Percentiles rank a stretch among this genome's conserved stretches.
phyloP scores from a whole-genome alignment of 2,329 filamentous ascomycete species.

The Trichophyton verrucosum region DNA sequence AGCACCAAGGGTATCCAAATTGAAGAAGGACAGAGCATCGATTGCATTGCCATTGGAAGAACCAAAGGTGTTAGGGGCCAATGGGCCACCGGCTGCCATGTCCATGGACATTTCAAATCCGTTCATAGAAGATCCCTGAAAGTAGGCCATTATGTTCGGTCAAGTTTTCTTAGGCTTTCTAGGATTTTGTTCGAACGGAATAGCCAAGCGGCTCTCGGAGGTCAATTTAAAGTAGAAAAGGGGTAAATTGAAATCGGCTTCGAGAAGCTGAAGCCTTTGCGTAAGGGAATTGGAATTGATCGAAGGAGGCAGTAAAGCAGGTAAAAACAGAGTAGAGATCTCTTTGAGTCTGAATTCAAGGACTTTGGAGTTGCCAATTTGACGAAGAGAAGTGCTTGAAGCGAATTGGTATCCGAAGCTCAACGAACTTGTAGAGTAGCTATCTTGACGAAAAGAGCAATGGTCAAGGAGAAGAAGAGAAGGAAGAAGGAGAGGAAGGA shows the following conservation, averaged over 20 bases:
- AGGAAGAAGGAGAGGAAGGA: background rate
- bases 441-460: background rate
- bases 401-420: background rate
- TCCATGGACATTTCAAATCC: background rate
- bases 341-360: background rate
- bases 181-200: too few relatives aligned
- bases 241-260: constrained; percentile 3
- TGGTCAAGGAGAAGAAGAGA: background rate
- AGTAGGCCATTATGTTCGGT: background rate
- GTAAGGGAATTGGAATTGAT: background rate
- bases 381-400: background rate
- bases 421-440: background rate
- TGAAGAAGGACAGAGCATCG: background rate
- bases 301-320: background rate
- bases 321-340: background rate
- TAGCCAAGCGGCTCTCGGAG: background rate
- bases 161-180: background rate
- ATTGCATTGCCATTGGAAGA: background rate
- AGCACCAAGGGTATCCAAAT: background rate
- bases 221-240: background rate
- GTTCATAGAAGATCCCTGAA: background rate
- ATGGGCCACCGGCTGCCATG: background rate
- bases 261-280: background rate
- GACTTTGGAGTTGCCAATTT: background rate
- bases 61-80: background rate